phyloP scores from a whole-genome alignment of 176 grass and related monocot species.

The Secale cereale region DNA sequence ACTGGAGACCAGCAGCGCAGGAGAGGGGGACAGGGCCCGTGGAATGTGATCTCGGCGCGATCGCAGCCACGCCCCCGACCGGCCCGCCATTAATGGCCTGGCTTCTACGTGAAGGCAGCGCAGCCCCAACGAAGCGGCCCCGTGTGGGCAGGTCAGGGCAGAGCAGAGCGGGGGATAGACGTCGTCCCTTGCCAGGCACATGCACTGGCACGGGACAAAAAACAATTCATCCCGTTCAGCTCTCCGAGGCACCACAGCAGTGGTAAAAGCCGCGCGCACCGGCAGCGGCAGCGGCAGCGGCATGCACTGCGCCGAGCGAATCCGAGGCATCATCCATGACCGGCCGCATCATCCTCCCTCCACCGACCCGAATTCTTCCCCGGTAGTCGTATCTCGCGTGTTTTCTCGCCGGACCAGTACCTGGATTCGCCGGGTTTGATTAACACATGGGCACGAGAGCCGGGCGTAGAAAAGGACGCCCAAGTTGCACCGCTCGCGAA shows the following conservation, averaged over 20 bases:
- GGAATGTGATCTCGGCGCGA: neutral
- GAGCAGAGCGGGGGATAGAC: neutral
- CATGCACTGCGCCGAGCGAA: neutral
- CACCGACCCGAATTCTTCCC: too few species aligned
- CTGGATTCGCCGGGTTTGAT: neutral
- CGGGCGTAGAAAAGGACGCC: neutral
- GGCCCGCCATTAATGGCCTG: conserved; percentile 26
- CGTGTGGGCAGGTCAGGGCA: neutral
- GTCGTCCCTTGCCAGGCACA: too few species aligned
- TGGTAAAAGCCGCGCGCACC: neutral
- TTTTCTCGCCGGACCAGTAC: too few species aligned
- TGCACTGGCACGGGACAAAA: neutral
- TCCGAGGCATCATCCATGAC: conserved; percentile 6
- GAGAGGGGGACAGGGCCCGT: neutral
- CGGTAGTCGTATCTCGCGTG: too few species aligned
- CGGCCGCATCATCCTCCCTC: neutral
- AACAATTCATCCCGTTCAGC: neutral
- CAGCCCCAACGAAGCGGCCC: neutral
- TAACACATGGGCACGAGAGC: neutral
- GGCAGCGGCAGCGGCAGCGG: neutral
- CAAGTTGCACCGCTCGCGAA: neutral
- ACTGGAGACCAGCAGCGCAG: neutral
- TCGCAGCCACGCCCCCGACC: neutral
- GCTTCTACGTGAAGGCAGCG: conserved; percentile 30
- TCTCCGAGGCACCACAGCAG: neutral